Evolutionary conservation across 2,329 filamentous ascomycete genomes (phyloP), one percentile per base, ranked within the genome.

Genomic region (Cordyceps sp.): DNA sequence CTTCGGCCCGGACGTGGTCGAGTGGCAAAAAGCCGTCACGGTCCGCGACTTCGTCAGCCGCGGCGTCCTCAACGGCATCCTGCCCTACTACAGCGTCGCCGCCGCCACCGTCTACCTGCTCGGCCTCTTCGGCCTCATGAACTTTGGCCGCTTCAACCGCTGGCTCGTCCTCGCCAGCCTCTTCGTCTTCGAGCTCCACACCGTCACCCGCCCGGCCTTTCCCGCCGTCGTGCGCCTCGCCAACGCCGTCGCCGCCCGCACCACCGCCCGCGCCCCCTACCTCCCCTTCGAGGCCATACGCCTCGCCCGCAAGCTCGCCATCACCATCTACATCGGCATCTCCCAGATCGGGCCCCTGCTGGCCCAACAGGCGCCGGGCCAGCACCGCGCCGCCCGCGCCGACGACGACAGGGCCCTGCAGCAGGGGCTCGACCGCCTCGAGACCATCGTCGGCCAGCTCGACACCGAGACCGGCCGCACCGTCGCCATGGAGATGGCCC

Each of bases 251-350:
- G 45, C 66, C 10, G 42, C 48, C 1, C 47, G 49, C 19, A 35
- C 57, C 30, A 55, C 57, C 13, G 42, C 44, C 7, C 66, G 73
- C 34, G 59, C 69, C 4, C 69, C 78, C 4, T 81, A 79, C 41
- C 66, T 96, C 4, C 88, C 86, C 3, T 98, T 90, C 49, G 86
- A 98, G 56, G 62, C 80, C 42, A 67, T 94, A 35, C 58, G 66
- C 12, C 68, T 96, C 6, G 71, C 78, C 6, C 74, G 86, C 37
- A 82, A 82, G 49, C 58, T 83, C 16, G 73, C 75, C 13, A 60
- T 96, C 32, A 86, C 84, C 3, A 55, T 83, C 18, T 86, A 83
- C 54, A 83, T 93, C 40, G 86, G 82, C 31, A 70, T 93, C 36
- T 76, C 76, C 6, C 84, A 93, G 54, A 67, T 92, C 31, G 78